Evolutionary conservation across 257 asterid genomes (phyloP).

Genomic region (Leonotis leonurus): DNA sequence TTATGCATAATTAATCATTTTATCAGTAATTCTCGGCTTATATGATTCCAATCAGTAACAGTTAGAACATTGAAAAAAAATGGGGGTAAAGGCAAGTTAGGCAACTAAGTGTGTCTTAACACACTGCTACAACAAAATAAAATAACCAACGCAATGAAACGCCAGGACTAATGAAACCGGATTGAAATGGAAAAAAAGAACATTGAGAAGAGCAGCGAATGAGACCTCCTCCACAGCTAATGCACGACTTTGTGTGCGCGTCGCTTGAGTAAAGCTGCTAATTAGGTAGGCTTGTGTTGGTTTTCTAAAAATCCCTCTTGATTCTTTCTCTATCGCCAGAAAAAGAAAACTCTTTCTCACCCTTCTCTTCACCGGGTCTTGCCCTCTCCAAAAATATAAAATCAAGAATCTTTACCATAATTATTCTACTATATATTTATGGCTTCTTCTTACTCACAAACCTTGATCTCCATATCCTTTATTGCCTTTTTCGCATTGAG

Average conservation of each 20-base stretch:
- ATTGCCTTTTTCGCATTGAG: neutral
- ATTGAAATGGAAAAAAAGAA: neutral
- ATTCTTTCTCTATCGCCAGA: too few relatives aligned
- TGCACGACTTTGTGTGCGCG: too few relatives aligned
- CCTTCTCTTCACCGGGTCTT: too few relatives aligned
- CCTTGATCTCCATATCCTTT: neutral
- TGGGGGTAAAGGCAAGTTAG: neutral
- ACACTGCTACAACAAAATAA: neutral
- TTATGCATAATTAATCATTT: neutral
- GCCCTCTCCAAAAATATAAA: too few relatives aligned
- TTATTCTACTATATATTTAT: neutral
- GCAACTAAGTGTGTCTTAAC: neutral
- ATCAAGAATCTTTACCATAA: neutral
- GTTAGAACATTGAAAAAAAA: neutral
- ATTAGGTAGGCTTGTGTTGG: too few relatives aligned
- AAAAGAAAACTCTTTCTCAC: too few relatives aligned
- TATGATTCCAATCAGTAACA: neutral
- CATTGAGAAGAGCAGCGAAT: neutral
- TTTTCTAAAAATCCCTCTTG: too few relatives aligned
- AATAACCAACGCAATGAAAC: neutral
- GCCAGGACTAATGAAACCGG: neutral
- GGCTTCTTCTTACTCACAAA: constrained; percentile 11
- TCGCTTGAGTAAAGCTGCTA: neutral
- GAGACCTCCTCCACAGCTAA: neutral
- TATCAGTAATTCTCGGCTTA: neutral